Evolutionary conservation across 805 yeast species (phyloP).

Genomic region (Komagataella populi): DNA sequence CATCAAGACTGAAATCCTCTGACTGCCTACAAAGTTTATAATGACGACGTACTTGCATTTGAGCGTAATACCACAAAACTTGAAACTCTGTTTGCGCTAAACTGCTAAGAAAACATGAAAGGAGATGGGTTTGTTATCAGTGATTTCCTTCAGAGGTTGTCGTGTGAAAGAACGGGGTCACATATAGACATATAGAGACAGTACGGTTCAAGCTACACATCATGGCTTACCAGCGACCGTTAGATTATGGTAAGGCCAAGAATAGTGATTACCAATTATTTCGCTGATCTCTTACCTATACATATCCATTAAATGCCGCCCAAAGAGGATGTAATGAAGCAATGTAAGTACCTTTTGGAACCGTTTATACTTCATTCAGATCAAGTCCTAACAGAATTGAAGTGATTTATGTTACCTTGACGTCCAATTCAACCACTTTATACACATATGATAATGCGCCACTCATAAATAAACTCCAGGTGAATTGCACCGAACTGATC

Average conservation of each 20-base stretch:
- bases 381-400: neutral
- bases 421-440: constrained; percentile 43
- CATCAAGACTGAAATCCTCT: too few species aligned
- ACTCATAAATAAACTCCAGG: constrained; percentile 24
- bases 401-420: constrained; percentile 35
- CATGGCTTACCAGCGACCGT: too few species aligned
- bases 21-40: too few species aligned
- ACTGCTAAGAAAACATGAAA: too few species aligned
- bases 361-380: neutral
- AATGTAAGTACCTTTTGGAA: neutral
- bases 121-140: too few species aligned
- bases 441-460: constrained; percentile 41
- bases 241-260: neutral
- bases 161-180: too few species aligned
- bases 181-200: too few species aligned
- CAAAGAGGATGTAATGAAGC: neutral
- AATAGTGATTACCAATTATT: neutral
- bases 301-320: neutral
- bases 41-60: too few species aligned
- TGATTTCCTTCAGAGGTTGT: too few species aligned
- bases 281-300: neutral
- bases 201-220: too few species aligned
- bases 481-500: constrained; percentile 39
- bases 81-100: too few species aligned
- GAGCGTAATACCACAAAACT: too few species aligned